Base-by-base conservation (phyloP, 176 grass and related monocot genomes). In the Avena sativa region DNA sequence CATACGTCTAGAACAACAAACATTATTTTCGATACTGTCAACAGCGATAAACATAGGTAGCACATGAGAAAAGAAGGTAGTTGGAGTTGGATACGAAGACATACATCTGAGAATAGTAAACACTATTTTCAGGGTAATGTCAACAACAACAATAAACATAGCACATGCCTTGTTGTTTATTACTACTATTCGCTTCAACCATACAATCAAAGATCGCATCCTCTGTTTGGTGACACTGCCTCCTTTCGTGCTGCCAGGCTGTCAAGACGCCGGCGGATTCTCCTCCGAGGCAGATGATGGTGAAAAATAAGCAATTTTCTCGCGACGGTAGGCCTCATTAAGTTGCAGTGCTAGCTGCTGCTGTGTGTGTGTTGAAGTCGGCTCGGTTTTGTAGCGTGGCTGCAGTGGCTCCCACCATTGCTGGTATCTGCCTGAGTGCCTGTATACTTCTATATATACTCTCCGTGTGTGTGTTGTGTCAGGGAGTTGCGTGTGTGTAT, bases 341-440 rank as follows among this genome's bases (percentile, higher is more conserved):
- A 78, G 62, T 71, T 78, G 63, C 87, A 80, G 20, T 44, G 36
- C 36, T 38, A 25, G 84, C 28, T 28, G 28, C 64, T 36, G 72
- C 9, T 47, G 46, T 48, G 46, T 55, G 44, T 7, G 67, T 86
- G 7, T 16, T 43, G 0, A 1, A 43, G 32, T 72, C 74, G 15
- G 57, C 65, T 79, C 55, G 8, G 8, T 74, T 83, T 87, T 83
- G 84, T 87, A 91, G 74, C 67, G 75, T 91, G 81, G 11, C 38
- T 56, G 84, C 84, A 79, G 79, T 74, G 74, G 79, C 55, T 8
- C 2, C 53, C 53, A 52, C 6, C 43, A 62, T 78, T 14, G 43
- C 63, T 36, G 26, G 44, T 74, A 50, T 75, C 30, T 9, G 51
- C 6, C 6, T 74, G 48, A 36, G 58, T 8, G 50, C 5, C 6